phyloP scores from a whole-genome alignment of 192 early-diverging fungal species.

The Haplosporangium gracile region DNA sequence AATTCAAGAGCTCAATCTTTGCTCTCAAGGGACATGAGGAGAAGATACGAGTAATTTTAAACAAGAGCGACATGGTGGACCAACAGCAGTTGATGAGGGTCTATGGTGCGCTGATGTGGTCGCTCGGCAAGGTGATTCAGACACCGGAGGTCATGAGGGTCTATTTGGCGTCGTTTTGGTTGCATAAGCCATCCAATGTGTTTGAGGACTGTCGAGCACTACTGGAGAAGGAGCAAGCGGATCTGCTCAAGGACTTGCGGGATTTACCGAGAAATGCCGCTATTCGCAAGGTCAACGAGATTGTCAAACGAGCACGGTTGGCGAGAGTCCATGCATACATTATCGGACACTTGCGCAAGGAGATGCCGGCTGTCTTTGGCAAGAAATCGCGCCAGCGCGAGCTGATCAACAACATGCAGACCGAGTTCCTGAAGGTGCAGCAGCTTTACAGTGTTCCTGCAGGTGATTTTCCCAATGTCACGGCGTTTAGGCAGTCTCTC shows the following conservation, averaged over 20 bases:
- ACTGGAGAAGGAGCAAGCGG: slow-evolving; percentile 80
- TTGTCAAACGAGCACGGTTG: slow-evolving; percentile 87
- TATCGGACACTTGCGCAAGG: slow-evolving; percentile 82
- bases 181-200: slow-evolving; percentile 70
- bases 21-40: slow-evolving; percentile 87
- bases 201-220: slow-evolving; percentile 81
- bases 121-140: slow-evolving; percentile 87
- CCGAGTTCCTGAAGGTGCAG: slow-evolving; percentile 85
- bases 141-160: slow-evolving; percentile 94
- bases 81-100: slow-evolving; percentile 92
- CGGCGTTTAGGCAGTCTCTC: slow-evolving; percentile 77
- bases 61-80: slow-evolving; percentile 91
- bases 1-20: slow-evolving; percentile 87
- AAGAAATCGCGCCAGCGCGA: slow-evolving; percentile 81
- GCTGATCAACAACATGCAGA: slow-evolving; percentile 75
- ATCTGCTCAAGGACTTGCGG: slow-evolving; percentile 83
- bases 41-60: slow-evolving; percentile 87
- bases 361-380: slow-evolving; percentile 89
- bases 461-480: slow-evolving; percentile 91
- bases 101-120: slow-evolving; percentile 96
- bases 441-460: slow-evolving; percentile 78
- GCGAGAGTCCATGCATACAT: slow-evolving; percentile 89
- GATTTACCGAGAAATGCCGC: slow-evolving; percentile 84
- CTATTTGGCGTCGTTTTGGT: slow-evolving; percentile 88
- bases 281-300: slow-evolving; percentile 90